Evolutionary conservation across 345 rosid species (phyloP), one percentile per base, ranked within the genome.

Genomic region (Ricinus communis): DNA sequence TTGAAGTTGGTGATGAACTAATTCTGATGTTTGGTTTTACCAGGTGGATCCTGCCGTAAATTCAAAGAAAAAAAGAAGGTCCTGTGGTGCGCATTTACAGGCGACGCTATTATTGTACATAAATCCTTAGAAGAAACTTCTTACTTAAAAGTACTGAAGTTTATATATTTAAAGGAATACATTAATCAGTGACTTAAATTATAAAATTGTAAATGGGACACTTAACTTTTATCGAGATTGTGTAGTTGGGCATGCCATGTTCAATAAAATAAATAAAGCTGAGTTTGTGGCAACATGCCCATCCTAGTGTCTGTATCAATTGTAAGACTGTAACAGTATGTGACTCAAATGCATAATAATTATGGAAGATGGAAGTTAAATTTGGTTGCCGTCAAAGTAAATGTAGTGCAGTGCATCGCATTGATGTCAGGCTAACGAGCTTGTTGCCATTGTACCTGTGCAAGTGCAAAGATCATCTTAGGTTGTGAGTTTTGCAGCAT

Each of bases 51-150:
- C 41, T 9, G 38, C 19, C 5, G 38, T 19, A 18, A 65, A 55
- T 54, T 31, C 19, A 45, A 43, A 51, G 55, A 53, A 50, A 50
- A 15, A 2, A 53, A 27, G 58, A 22, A 54, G 14, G 28, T 43
- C 53, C 65, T 51, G 47, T 36, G n/a, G 5, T 18, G 46, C 27
- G 50, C 45, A 8, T 15, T 16, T 30, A 24, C 14, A 33, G 33
- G 30, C 51, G 18, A 24, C 73, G 24, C 18, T 22, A 3, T 41
- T 45, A 45, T 27, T 72, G 69, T 65, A 65, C 70, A 55, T 55
- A 55, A 54, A 55, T 16, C 43, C 22, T 1, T 28, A 1, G n/a
- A 54, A 64, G 31, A 55, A 41, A 53, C 43, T 51, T 71, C 49
- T 40, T 33, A 24, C 40, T 24, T 9, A 21, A 27, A 71, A 24